Base-by-base conservation (phyloP, 164 flowering plant species). In the Paratinospora sagittata region DNA sequence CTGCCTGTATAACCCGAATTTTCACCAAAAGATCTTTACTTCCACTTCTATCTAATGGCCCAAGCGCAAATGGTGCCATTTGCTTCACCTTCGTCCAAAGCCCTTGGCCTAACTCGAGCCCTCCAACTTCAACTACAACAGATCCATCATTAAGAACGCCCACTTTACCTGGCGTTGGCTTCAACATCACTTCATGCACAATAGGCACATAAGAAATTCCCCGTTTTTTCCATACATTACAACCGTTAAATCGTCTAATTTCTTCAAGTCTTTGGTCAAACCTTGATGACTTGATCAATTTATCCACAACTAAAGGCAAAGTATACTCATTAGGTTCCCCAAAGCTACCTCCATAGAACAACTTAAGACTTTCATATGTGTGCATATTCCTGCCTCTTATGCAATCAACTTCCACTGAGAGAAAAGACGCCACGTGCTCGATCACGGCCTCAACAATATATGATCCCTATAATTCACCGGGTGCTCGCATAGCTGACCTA, bases 81-180 rank as follows among this genome's bases (percentile, higher is more conserved):
- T n/a, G n/a, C n/a, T n/a, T n/a, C n/a, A n/a, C n/a, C n/a, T n/a
- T n/a, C n/a, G n/a, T n/a, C n/a, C n/a, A n/a, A n/a, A n/a, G n/a
- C n/a, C n/a, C n/a, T n/a, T n/a, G n/a, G n/a, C n/a, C n/a, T n/a
- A n/a, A n/a, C n/a, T n/a, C n/a, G n/a, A n/a, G n/a, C n/a, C n/a
- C n/a, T n/a, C n/a, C n/a, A n/a, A n/a, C n/a, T n/a, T 84, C 77
- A 58, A 90, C 97, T 73, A 82, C 94, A 71, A 94, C 71, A 8
- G 98, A 89, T 26, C 95, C 98, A 80, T 94, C 97, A 68, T 78
- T 69, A 27, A 91, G 86, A 75, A 94, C 85, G 78, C 95, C 85
- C 34, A 94, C 95, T 85, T 84, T 89, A 57, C 95, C 98, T 0
- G 97, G 95, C 0, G 90, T 85, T 21, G 95, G 77, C 60, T 90